Base-by-base conservation (phyloP, 345 rosid species). In the Populus deltoides region DNA sequence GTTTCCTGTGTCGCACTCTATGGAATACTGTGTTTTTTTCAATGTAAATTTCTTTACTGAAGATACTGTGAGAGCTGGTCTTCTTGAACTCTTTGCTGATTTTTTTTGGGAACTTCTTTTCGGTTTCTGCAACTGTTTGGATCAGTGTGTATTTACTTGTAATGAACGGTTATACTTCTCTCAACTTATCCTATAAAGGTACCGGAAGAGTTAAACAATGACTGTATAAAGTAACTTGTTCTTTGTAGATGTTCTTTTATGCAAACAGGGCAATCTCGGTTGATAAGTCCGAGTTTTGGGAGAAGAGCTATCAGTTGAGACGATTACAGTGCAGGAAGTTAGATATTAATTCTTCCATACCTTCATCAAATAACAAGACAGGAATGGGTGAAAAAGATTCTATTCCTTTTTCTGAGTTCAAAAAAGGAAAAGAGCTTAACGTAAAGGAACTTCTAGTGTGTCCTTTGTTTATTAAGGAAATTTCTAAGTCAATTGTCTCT, bases 241-340 rank as follows among this genome's bases (percentile, higher is more conserved):
- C 47, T 67, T 39, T 33, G 82, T 85, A 97, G 99, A 81, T 97
- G 90, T 90, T 90, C 86, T 92, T 92, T 82, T 89, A 90, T 84
- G 91, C 92, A 78, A 91, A 88, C 76, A 88, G 77, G 72, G 84
- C 82, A 49, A 86, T 91, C 80, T 86, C 97, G 29, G 86, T 90
- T 82, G 91, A 87, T 29, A 90, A 92, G 80, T 86, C 97, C 17
- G 98, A 90, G 59, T 92, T 92, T 77, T 97, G 99, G 98, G 99
- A 97, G 85, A 90, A 89, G 87, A 91, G 97, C 83, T 92, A 94
- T 86, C 78, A 89, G 62, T 78, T 90, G 79, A 91, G 86, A 84
- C 86, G 74, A 68, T 83, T 75, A 66, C 86, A 82, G 62, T 51
- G 68, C 76, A 47, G 31, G 77, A 90, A 86, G 73, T 80, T 85